Conservation (phyloP, 805 yeast genomes). For the Ogataea thermomethanolica region DNA sequence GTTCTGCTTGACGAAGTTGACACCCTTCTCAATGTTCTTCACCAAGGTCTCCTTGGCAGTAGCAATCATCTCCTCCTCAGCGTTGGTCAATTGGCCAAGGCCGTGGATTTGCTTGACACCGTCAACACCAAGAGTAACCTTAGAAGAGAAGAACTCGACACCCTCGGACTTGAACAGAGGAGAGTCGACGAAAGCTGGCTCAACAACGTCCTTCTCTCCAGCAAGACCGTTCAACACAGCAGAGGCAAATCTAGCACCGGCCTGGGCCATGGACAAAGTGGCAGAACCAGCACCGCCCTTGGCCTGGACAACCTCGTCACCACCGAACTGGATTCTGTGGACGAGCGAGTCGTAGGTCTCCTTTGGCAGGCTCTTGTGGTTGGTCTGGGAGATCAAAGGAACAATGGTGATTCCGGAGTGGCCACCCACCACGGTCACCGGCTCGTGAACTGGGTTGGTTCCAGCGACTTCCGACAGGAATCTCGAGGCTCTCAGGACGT, state of each 20-base stretch:
- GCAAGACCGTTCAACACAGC: conserved; percentile 55
- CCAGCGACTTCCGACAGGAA: conserved; percentile 66
- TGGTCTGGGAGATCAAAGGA: conserved; percentile 84
- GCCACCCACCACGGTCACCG: conserved; percentile 90
- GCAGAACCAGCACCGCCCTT: conserved; percentile 84
- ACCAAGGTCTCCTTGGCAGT: conserved; percentile 85
- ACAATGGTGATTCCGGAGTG: conserved; percentile 97
- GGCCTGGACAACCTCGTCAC: conserved; percentile 86
- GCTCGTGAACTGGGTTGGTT: conserved; percentile 75
- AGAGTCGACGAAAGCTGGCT: conserved; percentile 62
- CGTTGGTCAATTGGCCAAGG: conserved; percentile 66
- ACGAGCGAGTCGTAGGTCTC: conserved; percentile 67
- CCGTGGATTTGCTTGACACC: conserved; percentile 83
- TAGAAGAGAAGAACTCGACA: conserved; percentile 93
- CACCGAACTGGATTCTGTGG: conserved; percentile 90
- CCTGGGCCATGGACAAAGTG: conserved; percentile 82
- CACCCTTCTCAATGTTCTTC: conserved; percentile 93
- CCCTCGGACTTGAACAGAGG: conserved; percentile 85
- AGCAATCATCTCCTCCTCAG: conserved; percentile 81
- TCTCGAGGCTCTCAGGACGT: conserved; percentile 84
- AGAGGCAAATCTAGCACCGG: conserved; percentile 73
- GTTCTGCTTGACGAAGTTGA: conserved; percentile 73
- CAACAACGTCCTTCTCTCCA: conserved; percentile 44
- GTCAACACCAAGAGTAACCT: conserved; percentile 86
- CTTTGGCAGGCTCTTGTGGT: conserved; percentile 59